These are phyloP conservation scores for Podospora conica DNA, from an alignment of 495 filamentous ascomycete species.

Conservation along the genomic window DNA sequence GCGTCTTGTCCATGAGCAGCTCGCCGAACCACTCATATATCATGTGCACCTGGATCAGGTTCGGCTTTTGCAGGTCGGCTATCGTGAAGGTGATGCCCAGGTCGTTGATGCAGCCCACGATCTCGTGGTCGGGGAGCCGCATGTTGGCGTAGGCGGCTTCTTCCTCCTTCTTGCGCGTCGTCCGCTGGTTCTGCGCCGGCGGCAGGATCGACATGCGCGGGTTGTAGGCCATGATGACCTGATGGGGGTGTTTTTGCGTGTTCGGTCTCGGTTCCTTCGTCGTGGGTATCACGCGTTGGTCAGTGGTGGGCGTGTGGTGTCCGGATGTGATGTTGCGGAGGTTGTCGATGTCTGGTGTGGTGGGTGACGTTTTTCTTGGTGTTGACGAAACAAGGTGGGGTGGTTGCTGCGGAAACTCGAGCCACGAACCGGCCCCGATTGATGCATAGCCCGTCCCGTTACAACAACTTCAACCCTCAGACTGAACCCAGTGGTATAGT, in stretches of 20 bases:
- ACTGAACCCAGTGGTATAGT: no score
- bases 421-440: not conserved
- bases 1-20: slow-evolving; percentile 82
- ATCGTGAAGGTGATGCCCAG: slow-evolving; percentile 83
- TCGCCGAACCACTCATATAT: slow-evolving; percentile 97
- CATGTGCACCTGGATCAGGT: slow-evolving; percentile 87
- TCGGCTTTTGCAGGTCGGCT: slow-evolving; percentile 90
- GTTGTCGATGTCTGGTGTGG: not conserved
- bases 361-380: not conserved
- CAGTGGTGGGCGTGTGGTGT: not conserved
- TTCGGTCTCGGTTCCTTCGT: not conserved
- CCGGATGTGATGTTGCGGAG: not conserved
- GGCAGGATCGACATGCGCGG: slow-evolving; percentile 69
- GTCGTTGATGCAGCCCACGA: slow-evolving; percentile 93
- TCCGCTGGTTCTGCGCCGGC: slow-evolving; percentile 52
- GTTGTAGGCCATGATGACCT: slow-evolving; percentile 58
- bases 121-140: slow-evolving; percentile 79
- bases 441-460: not conserved
- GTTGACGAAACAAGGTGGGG: slow-evolving; percentile 16
- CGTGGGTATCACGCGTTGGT: not conserved
- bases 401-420: slow-evolving; percentile 16
- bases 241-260: not conserved
- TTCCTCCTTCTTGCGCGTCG: slow-evolving; percentile 63
- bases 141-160: slow-evolving; percentile 78
- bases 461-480: not conserved